Evolutionary conservation across 768 basidiomycete genomes (phyloP).

Genomic region (Suillus decipiens): DNA sequence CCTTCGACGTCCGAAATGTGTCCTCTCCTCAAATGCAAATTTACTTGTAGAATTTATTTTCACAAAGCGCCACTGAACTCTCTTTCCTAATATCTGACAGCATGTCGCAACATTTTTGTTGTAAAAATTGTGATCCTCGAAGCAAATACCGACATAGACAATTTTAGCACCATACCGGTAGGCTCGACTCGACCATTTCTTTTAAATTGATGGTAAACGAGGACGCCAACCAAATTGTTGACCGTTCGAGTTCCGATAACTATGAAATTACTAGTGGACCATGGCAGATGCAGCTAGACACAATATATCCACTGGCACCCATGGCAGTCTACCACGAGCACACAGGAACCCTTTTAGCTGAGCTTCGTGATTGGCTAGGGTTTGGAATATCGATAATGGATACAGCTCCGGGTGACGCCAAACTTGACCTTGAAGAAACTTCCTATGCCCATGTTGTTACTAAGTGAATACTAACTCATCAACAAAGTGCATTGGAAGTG

Average conservation of each 20-base stretch:
- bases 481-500: no score
- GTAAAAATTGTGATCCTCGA: background rate
- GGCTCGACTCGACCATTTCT: background rate
- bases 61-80: background rate
- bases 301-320: background rate
- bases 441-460: no score
- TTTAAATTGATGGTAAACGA: background rate
- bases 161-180: background rate
- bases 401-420: no score
- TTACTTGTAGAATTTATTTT: background rate
- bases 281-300: background rate
- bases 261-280: background rate
- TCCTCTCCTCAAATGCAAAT: background rate
- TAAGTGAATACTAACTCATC: no score
- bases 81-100: background rate
- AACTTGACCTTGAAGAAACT: no score
- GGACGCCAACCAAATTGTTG: background rate
- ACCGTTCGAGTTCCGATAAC: background rate
- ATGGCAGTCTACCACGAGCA: background rate
- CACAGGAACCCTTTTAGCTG: background rate
- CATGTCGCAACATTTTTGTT: background rate
- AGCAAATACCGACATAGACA: background rate
- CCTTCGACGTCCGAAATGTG: background rate
- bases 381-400: no score
- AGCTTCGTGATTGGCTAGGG: no score